phyloP scores from a whole-genome alignment of 441 rosid genomes.

The Populus hybrid region DNA sequence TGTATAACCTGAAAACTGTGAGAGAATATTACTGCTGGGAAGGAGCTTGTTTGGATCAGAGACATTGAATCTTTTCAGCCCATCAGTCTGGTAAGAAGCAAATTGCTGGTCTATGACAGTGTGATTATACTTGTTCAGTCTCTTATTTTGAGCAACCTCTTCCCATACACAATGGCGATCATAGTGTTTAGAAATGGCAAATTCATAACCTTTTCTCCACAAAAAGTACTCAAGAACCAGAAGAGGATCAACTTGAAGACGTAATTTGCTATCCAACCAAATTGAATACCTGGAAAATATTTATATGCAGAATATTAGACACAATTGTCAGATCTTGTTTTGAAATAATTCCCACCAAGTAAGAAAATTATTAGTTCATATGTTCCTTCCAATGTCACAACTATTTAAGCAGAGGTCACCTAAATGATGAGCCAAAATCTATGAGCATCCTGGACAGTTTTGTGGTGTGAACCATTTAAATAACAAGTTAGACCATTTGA shows the following conservation, averaged over 20 bases:
- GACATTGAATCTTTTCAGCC: constrained; percentile 62
- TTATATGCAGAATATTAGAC: not conserved
- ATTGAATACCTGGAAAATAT: constrained; percentile 75
- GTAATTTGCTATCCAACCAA: constrained; percentile 97
- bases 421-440: not conserved
- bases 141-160: constrained; percentile 85
- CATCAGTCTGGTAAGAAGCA: constrained; percentile 74
- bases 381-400: not conserved
- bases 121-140: constrained; percentile 84
- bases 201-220: constrained; percentile 95
- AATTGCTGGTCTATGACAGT: constrained; percentile 77
- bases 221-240: constrained; percentile 83
- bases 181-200: constrained; percentile 92
- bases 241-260: constrained; percentile 85
- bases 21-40: constrained; percentile 65
- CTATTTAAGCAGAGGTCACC: not conserved
- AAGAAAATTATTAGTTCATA: not conserved
- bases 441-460: not conserved
- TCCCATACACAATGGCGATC: constrained; percentile 93
- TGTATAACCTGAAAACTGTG: not conserved
- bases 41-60: constrained; percentile 79
- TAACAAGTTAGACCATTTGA: not conserved
- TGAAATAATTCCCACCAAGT: too few relatives aligned
- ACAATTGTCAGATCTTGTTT: not conserved
- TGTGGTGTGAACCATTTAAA: not conserved